Conservation (phyloP, 2,329 filamentous ascomycete genomes). For the Dactylellina leptospora region DNA sequence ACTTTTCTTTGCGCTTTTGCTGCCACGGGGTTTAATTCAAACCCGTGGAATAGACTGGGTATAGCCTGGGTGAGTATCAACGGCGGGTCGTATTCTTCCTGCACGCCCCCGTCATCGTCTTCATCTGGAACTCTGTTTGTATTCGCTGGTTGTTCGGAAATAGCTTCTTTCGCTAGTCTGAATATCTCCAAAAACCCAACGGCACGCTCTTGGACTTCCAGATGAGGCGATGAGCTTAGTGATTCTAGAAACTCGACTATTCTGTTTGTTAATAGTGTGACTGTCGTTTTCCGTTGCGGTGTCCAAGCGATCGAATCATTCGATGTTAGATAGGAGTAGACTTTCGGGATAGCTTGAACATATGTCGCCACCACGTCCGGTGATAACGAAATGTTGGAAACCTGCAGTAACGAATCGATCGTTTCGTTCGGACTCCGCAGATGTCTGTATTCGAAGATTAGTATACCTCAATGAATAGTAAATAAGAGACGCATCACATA, state of each 20-base stretch:
- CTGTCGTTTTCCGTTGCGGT: constrained; percentile 74
- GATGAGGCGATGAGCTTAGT: constrained; percentile 79
- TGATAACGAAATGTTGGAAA: constrained; percentile 67
- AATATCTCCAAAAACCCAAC: constrained; percentile 92
- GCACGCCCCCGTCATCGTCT: constrained; percentile 16
- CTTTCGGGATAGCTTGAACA: constrained; percentile 84
- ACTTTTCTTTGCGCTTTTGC: constrained; percentile 84
- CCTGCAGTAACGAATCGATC: constrained; percentile 77
- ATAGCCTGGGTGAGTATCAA: constrained; percentile 89
- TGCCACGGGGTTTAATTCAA: constrained; percentile 92
- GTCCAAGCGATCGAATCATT: constrained; percentile 75
- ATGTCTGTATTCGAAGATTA: constrained; percentile 29
- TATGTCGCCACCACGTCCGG: constrained; percentile 78
- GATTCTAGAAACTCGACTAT: constrained; percentile 84
- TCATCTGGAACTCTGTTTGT: constrained; percentile 9
- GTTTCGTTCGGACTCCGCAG: constrained; percentile 75
- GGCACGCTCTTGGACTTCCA: constrained; percentile 93
- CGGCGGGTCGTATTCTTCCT: constrained; percentile 69
- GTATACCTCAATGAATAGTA: not conserved
- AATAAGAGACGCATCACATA: constrained; percentile 26
- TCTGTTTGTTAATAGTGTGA: constrained; percentile 79
- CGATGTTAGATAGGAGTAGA: constrained; percentile 77
- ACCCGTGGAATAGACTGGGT: constrained; percentile 82
- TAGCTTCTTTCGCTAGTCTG: constrained; percentile 84
- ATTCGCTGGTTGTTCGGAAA: constrained; percentile 68